phyloP scores from a whole-genome alignment of 352 stramenopile genomes.

The Phytophthora colocasiae region DNA sequence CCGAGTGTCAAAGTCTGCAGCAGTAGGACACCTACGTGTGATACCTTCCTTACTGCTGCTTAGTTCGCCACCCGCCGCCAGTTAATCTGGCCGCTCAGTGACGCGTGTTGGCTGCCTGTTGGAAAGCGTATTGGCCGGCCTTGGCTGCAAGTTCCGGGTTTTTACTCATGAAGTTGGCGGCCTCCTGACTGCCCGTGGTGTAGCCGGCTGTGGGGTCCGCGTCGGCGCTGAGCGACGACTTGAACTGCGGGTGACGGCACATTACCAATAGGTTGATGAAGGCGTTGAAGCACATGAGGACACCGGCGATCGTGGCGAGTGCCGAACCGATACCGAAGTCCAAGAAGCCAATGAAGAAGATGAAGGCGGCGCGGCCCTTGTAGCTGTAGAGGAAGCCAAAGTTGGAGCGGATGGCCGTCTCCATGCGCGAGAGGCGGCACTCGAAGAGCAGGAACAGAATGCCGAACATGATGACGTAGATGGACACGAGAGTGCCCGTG shows the following conservation, averaged over 20 bases:
- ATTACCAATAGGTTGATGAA: constrained; percentile 89
- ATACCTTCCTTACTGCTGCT: constrained; percentile 7
- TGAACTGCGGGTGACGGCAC: constrained; percentile 89
- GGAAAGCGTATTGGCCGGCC: constrained; percentile 82
- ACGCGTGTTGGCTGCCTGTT: constrained; percentile 48
- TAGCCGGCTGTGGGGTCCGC: constrained; percentile 83
- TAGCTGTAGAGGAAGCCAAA: constrained; percentile 92
- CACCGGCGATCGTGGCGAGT: constrained; percentile 72
- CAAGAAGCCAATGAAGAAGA: constrained; percentile 91
- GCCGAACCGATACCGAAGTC: constrained; percentile 89
- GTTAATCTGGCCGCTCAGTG: constrained; percentile 21
- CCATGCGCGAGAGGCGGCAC: constrained; percentile 88
- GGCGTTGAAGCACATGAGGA: constrained; percentile 89
- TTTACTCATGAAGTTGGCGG: constrained; percentile 80
- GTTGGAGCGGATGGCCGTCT: constrained; percentile 81
- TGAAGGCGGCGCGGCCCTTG: constrained; percentile 85
- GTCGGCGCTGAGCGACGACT: constrained; percentile 72
- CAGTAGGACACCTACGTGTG: constrained; percentile 3
- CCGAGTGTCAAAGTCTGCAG: constrained; percentile 14
- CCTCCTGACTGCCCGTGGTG: constrained; percentile 83
- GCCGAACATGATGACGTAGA: constrained; percentile 92
- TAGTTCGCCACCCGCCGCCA: constrained; percentile 1
- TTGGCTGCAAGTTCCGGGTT: constrained; percentile 82
- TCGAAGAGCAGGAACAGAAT: constrained; percentile 89
- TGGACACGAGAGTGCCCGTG: constrained; percentile 86